Base-by-base conservation (phyloP, 495 filamentous ascomycete genomes). In the Trichodelitschia bisporula region DNA sequence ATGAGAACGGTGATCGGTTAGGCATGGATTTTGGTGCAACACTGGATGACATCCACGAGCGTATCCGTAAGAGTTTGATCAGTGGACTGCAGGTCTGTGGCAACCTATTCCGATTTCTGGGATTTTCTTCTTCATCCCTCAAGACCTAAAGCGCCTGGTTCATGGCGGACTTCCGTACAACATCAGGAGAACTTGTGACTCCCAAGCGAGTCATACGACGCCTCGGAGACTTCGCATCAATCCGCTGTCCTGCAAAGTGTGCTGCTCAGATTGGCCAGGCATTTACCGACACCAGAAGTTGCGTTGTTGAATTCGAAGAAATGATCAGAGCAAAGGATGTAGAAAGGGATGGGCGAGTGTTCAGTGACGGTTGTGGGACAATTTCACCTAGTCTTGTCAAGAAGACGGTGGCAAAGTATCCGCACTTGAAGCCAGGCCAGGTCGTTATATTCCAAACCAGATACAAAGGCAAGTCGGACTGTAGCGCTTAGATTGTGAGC, bases 221-320 rank as follows among this genome's bases (percentile, higher is more conserved):
- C 2, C 54, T 86, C 0, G 79, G 79, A 0, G 56, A 70, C 24
- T 84, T 86, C 40, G 42, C 48, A 4, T 16, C 48, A 0, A 73
- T 86, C 26, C 51, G 48, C 3, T 70, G 57, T 2, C 73, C 77
- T 0, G 77, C 79, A 1, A 68, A 64, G 34, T 79, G 72, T 32
- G 79, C 79, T 0, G 78, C 79, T 0, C 56, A 77, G 18, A 82
- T 86, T 20, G 79, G 79, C 1, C 79, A 86, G 40, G 69, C 74
- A 0, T 86, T 86, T 31, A 75, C 77, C 0, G 73, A 86, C 34
- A 86, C 79, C 0, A 58, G 51, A 1, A 51, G 69, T 0, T 53
- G 63, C 16, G 38, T 58, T 0, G 40, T 77, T 1, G 39, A 51
- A 2, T 36, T 56, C 3, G 20, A 51, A 12, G 46, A 50, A 1